These are phyloP conservation scores for Solanum tacnaense DNA, from an alignment of 257 asterid species.

Conservation along the genomic window DNA sequence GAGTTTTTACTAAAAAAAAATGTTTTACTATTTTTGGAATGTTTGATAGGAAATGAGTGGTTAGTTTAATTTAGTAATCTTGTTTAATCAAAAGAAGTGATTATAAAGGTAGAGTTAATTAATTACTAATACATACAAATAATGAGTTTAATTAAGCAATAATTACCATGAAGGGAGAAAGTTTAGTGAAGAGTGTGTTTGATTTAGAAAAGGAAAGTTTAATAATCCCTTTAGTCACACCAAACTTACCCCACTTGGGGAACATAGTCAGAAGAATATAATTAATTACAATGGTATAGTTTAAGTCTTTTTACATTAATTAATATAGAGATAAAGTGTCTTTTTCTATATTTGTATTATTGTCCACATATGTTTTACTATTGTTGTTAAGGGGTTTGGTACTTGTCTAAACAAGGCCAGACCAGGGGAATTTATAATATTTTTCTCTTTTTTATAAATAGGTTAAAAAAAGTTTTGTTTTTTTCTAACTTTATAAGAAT, in stretches of 20 bases:
- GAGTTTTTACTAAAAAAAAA: not conserved
- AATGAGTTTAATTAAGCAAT: not conserved
- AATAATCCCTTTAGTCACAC: constrained; percentile 3
- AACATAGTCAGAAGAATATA: not conserved
- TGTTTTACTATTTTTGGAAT: not conserved
- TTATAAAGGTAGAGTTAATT: not conserved
- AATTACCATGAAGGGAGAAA: not conserved
- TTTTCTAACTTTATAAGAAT: not conserved
- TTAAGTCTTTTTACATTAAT: not conserved
- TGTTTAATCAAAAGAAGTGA: not conserved
- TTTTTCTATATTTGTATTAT: not conserved
- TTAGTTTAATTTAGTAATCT: not conserved
- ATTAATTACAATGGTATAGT: not conserved
- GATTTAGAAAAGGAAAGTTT: not conserved
- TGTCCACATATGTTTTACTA: not conserved
- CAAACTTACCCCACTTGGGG: not conserved
- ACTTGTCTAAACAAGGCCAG: not conserved
- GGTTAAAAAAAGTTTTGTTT: not conserved
- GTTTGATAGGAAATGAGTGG: not conserved
- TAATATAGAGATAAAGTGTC: not conserved
- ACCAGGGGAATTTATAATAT: not conserved
- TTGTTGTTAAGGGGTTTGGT: not conserved
- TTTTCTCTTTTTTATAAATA: not conserved
- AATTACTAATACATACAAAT: not conserved
- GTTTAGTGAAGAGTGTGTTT: not conserved